Evolutionary conservation across 345 rosid species (phyloP).

Genomic region (Angophora floribunda): DNA sequence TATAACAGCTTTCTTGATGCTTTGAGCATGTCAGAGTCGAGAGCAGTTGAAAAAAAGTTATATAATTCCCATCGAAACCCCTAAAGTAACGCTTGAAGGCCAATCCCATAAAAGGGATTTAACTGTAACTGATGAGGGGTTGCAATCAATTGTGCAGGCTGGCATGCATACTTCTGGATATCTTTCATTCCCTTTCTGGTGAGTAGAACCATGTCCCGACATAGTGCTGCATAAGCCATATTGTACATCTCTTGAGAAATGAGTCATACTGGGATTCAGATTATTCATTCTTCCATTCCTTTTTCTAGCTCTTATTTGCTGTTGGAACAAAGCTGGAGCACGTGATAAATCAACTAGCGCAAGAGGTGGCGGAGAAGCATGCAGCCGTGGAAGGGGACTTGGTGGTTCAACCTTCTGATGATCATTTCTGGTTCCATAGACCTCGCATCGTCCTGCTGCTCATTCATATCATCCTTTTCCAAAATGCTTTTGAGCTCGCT

Average conservation of each 20-base stretch:
- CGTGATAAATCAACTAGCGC: constrained; percentile 55
- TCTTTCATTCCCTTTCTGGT: constrained; percentile 65
- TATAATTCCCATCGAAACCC: not conserved
- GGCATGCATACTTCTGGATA: constrained; percentile 78
- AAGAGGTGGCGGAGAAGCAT: constrained; percentile 71
- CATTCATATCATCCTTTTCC: constrained; percentile 75
- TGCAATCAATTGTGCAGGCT: constrained; percentile 36
- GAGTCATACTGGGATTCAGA: not conserved
- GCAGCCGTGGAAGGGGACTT: constrained; percentile 56
- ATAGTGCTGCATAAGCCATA: not conserved
- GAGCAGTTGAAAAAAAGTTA: not conserved
- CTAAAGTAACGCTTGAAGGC: not conserved
- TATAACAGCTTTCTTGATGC: not conserved
- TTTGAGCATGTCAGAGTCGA: not conserved
- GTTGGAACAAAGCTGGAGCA: constrained; percentile 79
- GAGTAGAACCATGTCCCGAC: constrained; percentile 11
- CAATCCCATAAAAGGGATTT: not conserved
- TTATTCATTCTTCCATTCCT: not conserved
- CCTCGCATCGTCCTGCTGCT: constrained; percentile 52
- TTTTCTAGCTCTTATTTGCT: constrained; percentile 53
- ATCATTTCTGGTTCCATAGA: constrained; percentile 58
- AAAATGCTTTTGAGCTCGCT: constrained; percentile 80
- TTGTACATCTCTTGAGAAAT: not conserved
- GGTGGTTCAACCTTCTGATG: constrained; percentile 74
- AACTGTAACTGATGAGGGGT: not conserved